Evolutionary conservation across 2,329 filamentous ascomycete genomes (phyloP), one percentile per base, ranked within the genome.

Genomic region (Drechslera avenae): DNA sequence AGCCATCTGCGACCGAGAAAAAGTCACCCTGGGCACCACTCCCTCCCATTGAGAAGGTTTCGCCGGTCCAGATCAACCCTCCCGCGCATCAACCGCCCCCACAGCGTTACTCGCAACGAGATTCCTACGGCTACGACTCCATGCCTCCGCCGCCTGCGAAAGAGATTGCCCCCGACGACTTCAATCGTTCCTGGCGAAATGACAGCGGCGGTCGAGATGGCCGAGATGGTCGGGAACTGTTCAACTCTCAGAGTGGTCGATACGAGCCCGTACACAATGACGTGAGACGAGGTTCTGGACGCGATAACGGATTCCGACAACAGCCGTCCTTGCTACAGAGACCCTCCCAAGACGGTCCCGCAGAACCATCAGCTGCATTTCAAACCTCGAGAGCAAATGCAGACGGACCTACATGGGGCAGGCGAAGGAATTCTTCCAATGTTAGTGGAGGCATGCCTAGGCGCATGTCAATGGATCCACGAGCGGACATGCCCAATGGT

Each of bases 111-210:
- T 74, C 80, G 50, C 74, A 78, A 17, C 81, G 79, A 64, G 86
- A 90, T 57, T 71, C 78, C 9, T 79, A 83, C 46, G 76, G 79
- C 5, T 78, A 81, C 50, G 86, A 86, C 54, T 77, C 77, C 45
- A 77, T 79, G 59, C 77, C 78, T 14, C 79, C 79, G 42, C 80
- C 71, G 12, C 78, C 79, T 18, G 82, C 88, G 0, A 90, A 91
- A 67, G 92, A 97, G 69, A 96, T 97, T 57, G 90, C 91, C 5
- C 89, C 92, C 0, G 94, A 97, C 72, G 93, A 96, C 60, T 97
- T 97, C 67, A 95, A 88, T 70, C 84, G 94, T 56, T 85, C 87
- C 28, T 96, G 90, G 87, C 83, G 89, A 64, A 91, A 96, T 55
- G 83, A 86, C 4, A 79, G 83, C 48, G 79, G 82, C 9, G 39